Evolutionary conservation across 495 filamentous ascomycete species (phyloP), one percentile per base, ranked within the genome.

Genomic region (Cercophora sp.): DNA sequence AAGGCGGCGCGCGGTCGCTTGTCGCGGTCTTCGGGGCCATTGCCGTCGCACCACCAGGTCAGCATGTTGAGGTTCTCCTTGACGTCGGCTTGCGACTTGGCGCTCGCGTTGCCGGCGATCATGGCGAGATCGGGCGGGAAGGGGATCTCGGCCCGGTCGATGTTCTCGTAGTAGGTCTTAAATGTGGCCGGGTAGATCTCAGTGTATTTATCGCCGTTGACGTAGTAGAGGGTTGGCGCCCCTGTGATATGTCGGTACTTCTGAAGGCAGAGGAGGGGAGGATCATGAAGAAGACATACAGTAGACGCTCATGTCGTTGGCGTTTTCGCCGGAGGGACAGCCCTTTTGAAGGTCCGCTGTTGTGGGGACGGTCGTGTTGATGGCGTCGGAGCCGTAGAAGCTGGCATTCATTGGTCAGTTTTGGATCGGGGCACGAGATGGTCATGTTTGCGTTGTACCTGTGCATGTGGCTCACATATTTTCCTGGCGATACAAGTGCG

Each of bases 71-170:
- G 43, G 20, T 66, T 63, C 39, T 71, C 68, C 18, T 70, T 51
- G 35, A 64, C 44, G 37, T 68, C 65, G 16, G 60, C 50, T 41
- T 70, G 65, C 35, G 46, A 56, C 41, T 60, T 62, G 16, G 65
- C 65, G 31, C 32, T 55, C 16, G 65, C 65, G 36, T 70, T 70
- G 35, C 68, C 68, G 6, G 68, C 68, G 1, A 70, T 58, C 47
- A 61, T 59, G 49, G 61, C 48, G 32, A 67, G 63, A 54, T 82
- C 73, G 45, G 73, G 79, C 24, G 83, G 61, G 72, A 86, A 91
- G 39, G 86, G 86, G 55, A 91, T 85, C 79, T 89, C 88, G 66
- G 86, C 87, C 69, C 88, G 88, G 62, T 87, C 84, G 56, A 91
- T 89, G 75, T 89, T 85, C 62, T 91, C 87, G 48, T 70, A 70